These are phyloP conservation scores for Triangularia verruculosa DNA, from an alignment of 2,329 filamentous ascomycete genomes.

Conservation along the genomic window DNA sequence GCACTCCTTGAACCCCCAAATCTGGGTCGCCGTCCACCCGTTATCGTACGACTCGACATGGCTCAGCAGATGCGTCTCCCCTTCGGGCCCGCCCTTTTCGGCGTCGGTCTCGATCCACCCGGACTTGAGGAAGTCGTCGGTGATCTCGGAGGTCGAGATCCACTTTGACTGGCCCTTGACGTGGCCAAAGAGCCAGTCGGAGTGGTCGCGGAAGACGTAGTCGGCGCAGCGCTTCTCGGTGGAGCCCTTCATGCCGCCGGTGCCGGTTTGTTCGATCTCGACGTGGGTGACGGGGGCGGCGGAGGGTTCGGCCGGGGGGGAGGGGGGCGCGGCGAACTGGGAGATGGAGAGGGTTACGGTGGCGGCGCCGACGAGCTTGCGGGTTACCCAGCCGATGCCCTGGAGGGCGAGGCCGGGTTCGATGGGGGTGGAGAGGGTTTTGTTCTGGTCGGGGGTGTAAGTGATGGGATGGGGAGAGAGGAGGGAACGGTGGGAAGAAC, in stretches of 20 bases:
- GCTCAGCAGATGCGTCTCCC: conserved; percentile 63
- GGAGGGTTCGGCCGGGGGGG: conserved; percentile 32
- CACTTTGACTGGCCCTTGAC: conserved; percentile 60
- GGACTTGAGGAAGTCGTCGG: conserved; percentile 54
- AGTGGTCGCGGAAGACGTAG: conserved; percentile 57
- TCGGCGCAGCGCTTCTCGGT: conserved; percentile 55
- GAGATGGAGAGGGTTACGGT: conserved; percentile 65
- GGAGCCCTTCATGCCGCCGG: conserved; percentile 67
- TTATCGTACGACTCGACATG: conserved; percentile 52
- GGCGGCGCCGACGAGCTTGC: conserved; percentile 68
- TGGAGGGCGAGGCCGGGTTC: conserved; percentile 70
- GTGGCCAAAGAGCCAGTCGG: conserved; percentile 76
- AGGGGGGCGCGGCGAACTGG: conserved; percentile 48
- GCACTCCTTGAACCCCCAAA: conserved; percentile 57
- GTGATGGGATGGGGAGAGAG: background rate
- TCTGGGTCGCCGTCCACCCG: conserved; percentile 56
- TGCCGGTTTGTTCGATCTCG: conserved; percentile 68
- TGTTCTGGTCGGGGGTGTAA: conserved; percentile 57
- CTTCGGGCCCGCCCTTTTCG: conserved; percentile 51
- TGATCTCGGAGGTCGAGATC: conserved; percentile 44
- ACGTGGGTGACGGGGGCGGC: conserved; percentile 51
- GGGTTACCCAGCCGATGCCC: conserved; percentile 67
- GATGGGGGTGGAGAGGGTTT: conserved; percentile 64
- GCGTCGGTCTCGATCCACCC: conserved; percentile 58
- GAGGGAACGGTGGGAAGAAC: conserved; percentile 27